These are phyloP conservation scores for Colletotrichum paranaense DNA, from an alignment of 2,329 filamentous ascomycete species.

Conservation along the genomic window DNA sequence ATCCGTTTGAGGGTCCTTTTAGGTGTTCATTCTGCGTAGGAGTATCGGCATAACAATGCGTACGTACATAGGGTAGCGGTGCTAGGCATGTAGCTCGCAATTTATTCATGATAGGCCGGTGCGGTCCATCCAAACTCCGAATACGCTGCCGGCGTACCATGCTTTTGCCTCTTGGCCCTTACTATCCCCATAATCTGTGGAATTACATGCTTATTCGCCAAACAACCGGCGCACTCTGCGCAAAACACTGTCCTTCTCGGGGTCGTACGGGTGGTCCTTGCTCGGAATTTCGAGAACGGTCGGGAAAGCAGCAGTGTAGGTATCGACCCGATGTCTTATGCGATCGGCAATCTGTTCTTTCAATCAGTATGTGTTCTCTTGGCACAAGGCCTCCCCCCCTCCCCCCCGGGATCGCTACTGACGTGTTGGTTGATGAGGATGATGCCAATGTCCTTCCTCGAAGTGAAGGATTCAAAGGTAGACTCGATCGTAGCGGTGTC, in stretches of 20 bases:
- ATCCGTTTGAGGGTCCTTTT: background rate
- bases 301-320: slow-evolving; percentile 95
- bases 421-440: slow-evolving; percentile 98
- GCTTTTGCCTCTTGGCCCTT: background rate
- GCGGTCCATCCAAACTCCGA: slow-evolving; percentile 1
- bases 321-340: slow-evolving; percentile 91
- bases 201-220: slow-evolving; percentile 67
- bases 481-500: slow-evolving; percentile 88
- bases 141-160: background rate
- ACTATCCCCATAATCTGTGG: background rate
- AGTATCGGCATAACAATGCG: slow-evolving; percentile 29
- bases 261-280: slow-evolving; percentile 99
- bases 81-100: slow-evolving; percentile 27
- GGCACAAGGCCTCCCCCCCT: background rate
- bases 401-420: slow-evolving; percentile 43
- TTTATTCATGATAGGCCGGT: slow-evolving; percentile 15
- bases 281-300: slow-evolving; percentile 95
- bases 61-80: slow-evolving; percentile 34
- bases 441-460: slow-evolving; percentile 95
- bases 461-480: slow-evolving; percentile 90
- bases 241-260: slow-evolving; percentile 97
- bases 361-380: slow-evolving; percentile 37
- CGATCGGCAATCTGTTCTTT: slow-evolving; percentile 82
- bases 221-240: slow-evolving; percentile 80
- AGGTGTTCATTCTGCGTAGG: slow-evolving; percentile 25